These are phyloP conservation scores for Allantophomopsis lycopodina DNA, from an alignment of 2,329 filamentous ascomycete species.

Conservation along the genomic window DNA sequence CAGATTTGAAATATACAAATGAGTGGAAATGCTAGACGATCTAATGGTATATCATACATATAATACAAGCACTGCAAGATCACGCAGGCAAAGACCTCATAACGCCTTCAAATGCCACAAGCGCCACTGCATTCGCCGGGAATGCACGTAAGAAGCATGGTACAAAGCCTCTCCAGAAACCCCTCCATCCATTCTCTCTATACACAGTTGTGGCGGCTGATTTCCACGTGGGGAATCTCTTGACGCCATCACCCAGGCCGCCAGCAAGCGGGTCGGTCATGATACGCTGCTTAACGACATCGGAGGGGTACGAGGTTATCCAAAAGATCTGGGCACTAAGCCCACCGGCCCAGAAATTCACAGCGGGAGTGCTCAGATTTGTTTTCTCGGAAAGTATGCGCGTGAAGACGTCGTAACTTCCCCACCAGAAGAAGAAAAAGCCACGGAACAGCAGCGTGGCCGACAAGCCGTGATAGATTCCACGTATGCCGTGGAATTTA, in stretches of 20 bases:
- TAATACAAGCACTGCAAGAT: too few species aligned
- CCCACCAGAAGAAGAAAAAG: slow-evolving; percentile 99
- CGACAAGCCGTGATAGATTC: slow-evolving; percentile 73
- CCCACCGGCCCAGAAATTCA: slow-evolving; percentile 97
- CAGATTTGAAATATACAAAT: too few species aligned
- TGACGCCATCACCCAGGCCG: slow-evolving; percentile 48
- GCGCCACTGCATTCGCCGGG: slow-evolving; percentile 86
- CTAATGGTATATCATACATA: too few species aligned
- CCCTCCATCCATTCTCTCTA: slow-evolving; percentile 58
- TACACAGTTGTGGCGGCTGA: slow-evolving; percentile 70
- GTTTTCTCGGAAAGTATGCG: slow-evolving; percentile 54
- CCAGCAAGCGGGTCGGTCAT: slow-evolving; percentile 90
- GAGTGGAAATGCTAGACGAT: too few species aligned
- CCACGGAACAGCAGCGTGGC: slow-evolving; percentile 81
- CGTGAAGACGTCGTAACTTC: slow-evolving; percentile 80
- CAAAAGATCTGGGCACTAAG: slow-evolving; percentile 90
- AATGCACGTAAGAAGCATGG: slow-evolving; percentile 91
- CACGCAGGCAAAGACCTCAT: slow-evolving; percentile 47
- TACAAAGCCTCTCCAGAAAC: slow-evolving; percentile 87
- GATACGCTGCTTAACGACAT: slow-evolving; percentile 90
- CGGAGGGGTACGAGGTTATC: slow-evolving; percentile 81
- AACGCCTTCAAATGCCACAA: slow-evolving; percentile 86
- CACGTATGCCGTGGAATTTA: slow-evolving; percentile 57
- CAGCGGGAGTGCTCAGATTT: slow-evolving; percentile 55
- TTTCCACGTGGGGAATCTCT: slow-evolving; percentile 62